phyloP scores from a whole-genome alignment of 2,329 filamentous ascomycete species.

The Diaporthe aspalathi region DNA sequence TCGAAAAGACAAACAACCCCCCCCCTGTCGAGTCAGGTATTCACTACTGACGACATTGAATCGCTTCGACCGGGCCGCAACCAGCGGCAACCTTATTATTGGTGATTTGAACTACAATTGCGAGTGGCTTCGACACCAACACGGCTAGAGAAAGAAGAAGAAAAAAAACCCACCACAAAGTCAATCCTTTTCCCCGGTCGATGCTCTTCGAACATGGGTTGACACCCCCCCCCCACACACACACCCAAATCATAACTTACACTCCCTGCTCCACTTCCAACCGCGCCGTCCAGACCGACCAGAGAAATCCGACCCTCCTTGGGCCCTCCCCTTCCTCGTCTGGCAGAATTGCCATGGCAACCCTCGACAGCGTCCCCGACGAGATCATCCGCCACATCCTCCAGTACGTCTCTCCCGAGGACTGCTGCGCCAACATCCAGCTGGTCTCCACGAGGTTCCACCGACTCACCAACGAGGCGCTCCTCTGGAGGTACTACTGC shows the following conservation, averaged over 20 bases:
- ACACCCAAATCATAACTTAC: not conserved
- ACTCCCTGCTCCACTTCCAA: not conserved
- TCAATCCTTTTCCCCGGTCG: not conserved
- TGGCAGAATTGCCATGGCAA: conserved; percentile 45
- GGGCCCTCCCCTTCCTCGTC: too few relatives aligned
- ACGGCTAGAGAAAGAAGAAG: too few relatives aligned
- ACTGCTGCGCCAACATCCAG: conserved; percentile 62
- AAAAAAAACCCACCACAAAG: conserved; percentile 10
- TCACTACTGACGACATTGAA: conserved; percentile 28
- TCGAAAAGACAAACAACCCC: too few relatives aligned
- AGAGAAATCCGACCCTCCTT: not conserved
- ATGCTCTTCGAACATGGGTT: not conserved
- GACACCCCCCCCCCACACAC: not conserved
- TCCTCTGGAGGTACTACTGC: conserved; percentile 87
- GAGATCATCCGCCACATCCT: conserved; percentile 88
- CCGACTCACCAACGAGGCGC: conserved; percentile 74
- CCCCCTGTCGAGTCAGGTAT: conserved; percentile 19
- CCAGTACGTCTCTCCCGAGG: conserved; percentile 67
- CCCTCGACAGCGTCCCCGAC: conserved; percentile 72
- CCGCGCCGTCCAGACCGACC: not conserved
- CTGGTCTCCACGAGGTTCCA: conserved; percentile 72
- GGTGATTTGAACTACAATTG: conserved; percentile 5
- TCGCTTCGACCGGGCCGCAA: conserved; percentile 2
- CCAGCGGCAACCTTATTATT: conserved; percentile 1
- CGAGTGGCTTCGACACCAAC: not conserved